These are phyloP conservation scores for Podospora comata DNA, from an alignment of 495 filamentous ascomycete species.

Conservation along the genomic window DNA sequence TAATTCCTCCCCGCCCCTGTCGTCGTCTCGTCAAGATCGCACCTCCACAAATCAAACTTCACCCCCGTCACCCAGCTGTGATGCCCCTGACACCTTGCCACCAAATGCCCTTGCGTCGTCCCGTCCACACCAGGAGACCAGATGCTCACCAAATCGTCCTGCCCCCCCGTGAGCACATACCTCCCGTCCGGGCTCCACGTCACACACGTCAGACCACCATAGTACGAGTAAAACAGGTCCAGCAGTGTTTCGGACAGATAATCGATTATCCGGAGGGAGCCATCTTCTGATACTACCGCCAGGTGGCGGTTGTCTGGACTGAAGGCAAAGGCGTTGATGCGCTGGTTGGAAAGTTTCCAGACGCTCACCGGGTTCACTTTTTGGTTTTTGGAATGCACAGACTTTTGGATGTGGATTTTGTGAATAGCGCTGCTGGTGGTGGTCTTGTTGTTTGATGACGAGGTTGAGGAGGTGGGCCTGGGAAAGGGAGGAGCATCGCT, in stretches of 20 bases:
- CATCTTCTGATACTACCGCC: conserved; percentile 92
- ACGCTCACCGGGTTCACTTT: conserved; percentile 86
- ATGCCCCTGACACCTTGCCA: conserved; percentile 89
- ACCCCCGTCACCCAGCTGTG: conserved; percentile 93
- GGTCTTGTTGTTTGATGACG: conserved; percentile 23
- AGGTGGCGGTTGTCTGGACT: conserved; percentile 81
- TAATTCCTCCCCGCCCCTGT: conserved; percentile 77
- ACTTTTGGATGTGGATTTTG: conserved; percentile 68
- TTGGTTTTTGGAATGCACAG: conserved; percentile 87
- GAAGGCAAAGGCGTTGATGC: conserved; percentile 84
- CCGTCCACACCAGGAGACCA: conserved; percentile 61
- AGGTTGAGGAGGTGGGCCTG: background rate
- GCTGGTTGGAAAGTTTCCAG: conserved; percentile 87
- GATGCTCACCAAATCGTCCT: conserved; percentile 91
- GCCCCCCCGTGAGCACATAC: conserved; percentile 91
- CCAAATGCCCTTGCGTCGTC: conserved; percentile 63
- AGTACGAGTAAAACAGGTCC: conserved; percentile 85
- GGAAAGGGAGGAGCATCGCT: conserved; percentile 23
- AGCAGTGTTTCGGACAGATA: conserved; percentile 86
- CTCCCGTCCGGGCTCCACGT: conserved; percentile 98
- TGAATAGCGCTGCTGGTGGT: conserved; percentile 19
- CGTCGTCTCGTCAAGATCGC: conserved; percentile 49
- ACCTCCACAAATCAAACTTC: conserved; percentile 93
- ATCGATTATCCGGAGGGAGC: conserved; percentile 82
- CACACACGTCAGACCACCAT: conserved; percentile 85